phyloP scores from a whole-genome alignment of 306 rosid genomes.

The Corylus avellana region DNA sequence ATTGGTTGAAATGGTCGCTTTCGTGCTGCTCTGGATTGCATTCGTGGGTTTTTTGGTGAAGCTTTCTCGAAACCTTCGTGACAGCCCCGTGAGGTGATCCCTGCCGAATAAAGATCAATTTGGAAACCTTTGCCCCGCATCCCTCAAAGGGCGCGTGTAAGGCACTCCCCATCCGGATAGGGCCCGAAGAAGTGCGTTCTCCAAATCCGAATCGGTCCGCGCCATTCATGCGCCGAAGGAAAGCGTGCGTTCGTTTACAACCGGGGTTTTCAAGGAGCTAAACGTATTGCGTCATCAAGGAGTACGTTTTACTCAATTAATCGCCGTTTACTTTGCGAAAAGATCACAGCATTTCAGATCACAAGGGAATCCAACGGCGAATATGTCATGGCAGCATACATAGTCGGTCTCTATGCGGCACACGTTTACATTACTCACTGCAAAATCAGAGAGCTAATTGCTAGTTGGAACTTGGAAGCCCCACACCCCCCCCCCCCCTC shows the following conservation, averaged over 20 bases:
- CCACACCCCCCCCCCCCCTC: not conserved
- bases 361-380: conserved; percentile 25
- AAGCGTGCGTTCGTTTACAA: not conserved
- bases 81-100: conserved; percentile 51
- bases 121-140: conserved; percentile 1
- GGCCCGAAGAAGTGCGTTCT: not conserved
- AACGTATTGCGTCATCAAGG: conserved; percentile 30
- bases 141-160: not conserved
- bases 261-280: conserved; percentile 16
- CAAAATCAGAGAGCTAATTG: not conserved
- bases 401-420: conserved; percentile 20
- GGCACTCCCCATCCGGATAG: not conserved
- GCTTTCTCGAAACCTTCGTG: conserved; percentile 42
- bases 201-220: conserved; percentile 2
- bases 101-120: conserved; percentile 48
- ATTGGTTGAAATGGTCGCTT: conserved; percentile 34
- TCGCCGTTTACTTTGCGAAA: conserved; percentile 21
- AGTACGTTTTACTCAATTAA: conserved; percentile 16
- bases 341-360: not conserved
- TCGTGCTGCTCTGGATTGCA: conserved; percentile 29
- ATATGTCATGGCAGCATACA: conserved; percentile 13
- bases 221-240: conserved; percentile 16
- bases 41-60: conserved; percentile 18
- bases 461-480: conserved; percentile 1
- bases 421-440: conserved; percentile 12